Conservation (phyloP, 345 rosid genomes). For the Eucalyptus microcorys region DNA sequence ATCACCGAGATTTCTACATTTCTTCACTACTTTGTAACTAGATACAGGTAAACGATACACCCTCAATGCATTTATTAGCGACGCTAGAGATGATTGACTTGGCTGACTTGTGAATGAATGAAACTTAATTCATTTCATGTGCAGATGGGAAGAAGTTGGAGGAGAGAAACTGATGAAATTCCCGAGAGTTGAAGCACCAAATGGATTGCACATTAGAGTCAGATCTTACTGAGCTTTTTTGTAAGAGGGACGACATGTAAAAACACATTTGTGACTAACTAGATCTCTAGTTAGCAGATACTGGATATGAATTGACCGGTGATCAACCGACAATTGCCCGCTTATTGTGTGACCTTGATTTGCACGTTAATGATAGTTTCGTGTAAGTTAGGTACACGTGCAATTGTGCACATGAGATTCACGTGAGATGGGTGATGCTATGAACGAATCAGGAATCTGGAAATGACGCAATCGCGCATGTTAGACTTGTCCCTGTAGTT, state of each 20-base stretch:
- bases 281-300: neutral
- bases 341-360: neutral
- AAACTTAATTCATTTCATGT: neutral
- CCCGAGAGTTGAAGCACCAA: constrained; percentile 53
- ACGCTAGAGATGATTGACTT: neutral
- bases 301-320: neutral
- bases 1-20: constrained; percentile 75
- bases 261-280: neutral
- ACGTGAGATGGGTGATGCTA: neutral
- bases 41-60: constrained; percentile 33
- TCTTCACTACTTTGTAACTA: constrained; percentile 81
- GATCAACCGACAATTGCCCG: neutral
- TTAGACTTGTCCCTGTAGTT: neutral
- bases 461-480: neutral
- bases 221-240: neutral
- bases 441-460: neutral
- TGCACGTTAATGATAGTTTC: neutral
- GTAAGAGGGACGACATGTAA: neutral
- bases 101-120: neutral
- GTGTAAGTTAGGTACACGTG: neutral
- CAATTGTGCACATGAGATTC: neutral
- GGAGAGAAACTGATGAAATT: constrained; percentile 21
- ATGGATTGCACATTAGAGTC: constrained; percentile 21
- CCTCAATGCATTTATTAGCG: neutral
- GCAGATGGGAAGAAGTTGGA: constrained; percentile 54